These are phyloP conservation scores for Rhododendron ferrugineum DNA, from an alignment of 148 eudicot species.

Conservation along the genomic window DNA sequence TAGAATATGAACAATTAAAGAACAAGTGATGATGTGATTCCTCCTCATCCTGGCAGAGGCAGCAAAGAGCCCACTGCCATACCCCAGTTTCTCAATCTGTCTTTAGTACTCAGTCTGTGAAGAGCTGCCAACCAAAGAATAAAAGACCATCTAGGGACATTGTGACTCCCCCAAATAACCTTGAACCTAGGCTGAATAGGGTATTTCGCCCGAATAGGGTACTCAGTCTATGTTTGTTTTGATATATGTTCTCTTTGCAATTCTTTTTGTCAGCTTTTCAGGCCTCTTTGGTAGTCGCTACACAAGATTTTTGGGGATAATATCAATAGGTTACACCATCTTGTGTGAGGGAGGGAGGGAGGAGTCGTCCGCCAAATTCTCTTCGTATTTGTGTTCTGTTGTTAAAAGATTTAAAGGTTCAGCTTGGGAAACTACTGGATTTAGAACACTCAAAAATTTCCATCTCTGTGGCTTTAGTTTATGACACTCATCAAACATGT, in stretches of 20 bases:
- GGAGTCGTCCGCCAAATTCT: neutral
- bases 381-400: neutral
- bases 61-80: too few species aligned
- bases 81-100: too few species aligned
- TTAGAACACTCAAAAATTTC: neutral
- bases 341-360: too few species aligned
- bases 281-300: neutral
- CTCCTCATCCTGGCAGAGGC: too few species aligned
- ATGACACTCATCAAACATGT: neutral
- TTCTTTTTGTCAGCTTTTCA: neutral
- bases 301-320: neutral
- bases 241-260: neutral
- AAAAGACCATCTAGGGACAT: too few species aligned
- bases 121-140: too few species aligned
- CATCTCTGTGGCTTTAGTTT: neutral
- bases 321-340: neutral
- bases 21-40: too few species aligned
- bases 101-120: too few species aligned
- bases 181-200: too few species aligned
- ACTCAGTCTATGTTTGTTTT: neutral
- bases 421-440: neutral
- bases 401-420: neutral
- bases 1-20: too few species aligned
- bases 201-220: too few species aligned
- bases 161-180: too few species aligned